phyloP scores from a whole-genome alignment of 345 rosid species.

The Moricandia moricandioides region DNA sequence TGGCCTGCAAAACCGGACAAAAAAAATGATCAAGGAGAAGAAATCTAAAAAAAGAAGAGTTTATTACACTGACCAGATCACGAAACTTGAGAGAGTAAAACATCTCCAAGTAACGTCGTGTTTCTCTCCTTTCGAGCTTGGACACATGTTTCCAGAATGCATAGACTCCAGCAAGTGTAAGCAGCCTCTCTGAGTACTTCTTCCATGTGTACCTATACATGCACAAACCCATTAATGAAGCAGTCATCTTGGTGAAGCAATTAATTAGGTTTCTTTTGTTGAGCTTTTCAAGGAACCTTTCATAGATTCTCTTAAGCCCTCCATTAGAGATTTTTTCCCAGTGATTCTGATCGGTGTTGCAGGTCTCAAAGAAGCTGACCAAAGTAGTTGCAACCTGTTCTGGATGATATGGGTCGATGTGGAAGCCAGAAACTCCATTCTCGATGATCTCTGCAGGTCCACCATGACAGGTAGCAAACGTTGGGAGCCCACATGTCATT shows the following conservation, averaged over 20 bases:
- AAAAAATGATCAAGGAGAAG: not conserved
- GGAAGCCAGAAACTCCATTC: slow-evolving; percentile 54
- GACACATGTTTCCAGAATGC: slow-evolving; percentile 66
- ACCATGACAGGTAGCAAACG: slow-evolving; percentile 60
- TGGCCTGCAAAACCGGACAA: slow-evolving; percentile 37
- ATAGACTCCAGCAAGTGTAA: slow-evolving; percentile 54
- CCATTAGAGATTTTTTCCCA: slow-evolving; percentile 48
- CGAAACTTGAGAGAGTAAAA: slow-evolving; percentile 57
- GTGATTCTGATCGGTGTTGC: slow-evolving; percentile 39
- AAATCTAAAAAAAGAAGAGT: not conserved
- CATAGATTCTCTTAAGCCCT: slow-evolving; percentile 49
- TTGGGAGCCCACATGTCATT: slow-evolving; percentile 58
- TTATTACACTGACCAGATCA: slow-evolving; percentile 43
- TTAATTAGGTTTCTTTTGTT: not conserved
- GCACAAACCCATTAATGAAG: not conserved
- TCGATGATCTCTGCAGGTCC: slow-evolving; percentile 58
- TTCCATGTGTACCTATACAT: slow-evolving; percentile 55
- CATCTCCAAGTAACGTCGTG: slow-evolving; percentile 57
- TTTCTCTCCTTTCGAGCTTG: slow-evolving; percentile 54
- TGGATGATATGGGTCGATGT: slow-evolving; percentile 53
- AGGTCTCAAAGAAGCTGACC: slow-evolving; percentile 43
- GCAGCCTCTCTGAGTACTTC: slow-evolving; percentile 57
- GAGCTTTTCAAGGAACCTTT: slow-evolving; percentile 37
- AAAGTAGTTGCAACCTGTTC: slow-evolving; percentile 40
- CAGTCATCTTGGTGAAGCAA: not conserved